Base-by-base conservation (phyloP, 106 monocot genomes). In the Dioscorea zingiberensis region DNA sequence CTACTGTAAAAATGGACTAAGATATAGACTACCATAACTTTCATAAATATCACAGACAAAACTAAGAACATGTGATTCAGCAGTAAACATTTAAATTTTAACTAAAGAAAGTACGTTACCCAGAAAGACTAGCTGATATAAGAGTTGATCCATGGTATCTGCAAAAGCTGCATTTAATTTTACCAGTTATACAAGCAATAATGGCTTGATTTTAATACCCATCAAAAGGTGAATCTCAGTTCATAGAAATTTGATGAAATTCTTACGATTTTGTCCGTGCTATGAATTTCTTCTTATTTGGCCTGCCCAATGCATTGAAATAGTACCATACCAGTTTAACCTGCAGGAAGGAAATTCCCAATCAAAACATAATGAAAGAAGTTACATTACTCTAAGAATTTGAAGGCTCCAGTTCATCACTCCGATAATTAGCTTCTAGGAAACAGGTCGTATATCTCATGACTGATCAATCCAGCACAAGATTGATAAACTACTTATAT, bases 241-340 rank as follows among this genome's bases (percentile, higher is more conserved):
- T 62, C 29, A 14, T 3, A 16, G 4, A 62, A 32, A 62, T 9
- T 38, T 47, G 32, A 46, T 47, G 24, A 59, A 59, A 2, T 28
- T 25, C 83, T 70, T 82, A 98, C 97, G 97, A 81, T 82, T 98
- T 98, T 64, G 75, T 57, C 27, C 97, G 76, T 62, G 97, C n/a
- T 65, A 98, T 98, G 72, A 98, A 86, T 77, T 98, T 98, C 84
- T 98, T 92, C 76, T 98, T 98, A 23, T 92, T 80, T 53, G 97
- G 88, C 65, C 91, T 83, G 61, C 97, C 97, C 49, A 98, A 62
- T 66, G 97, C 97, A 78, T 98, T 98, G 65, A 92, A 86, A 71
- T 98, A 98, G 69, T 98, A 98, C 97, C 97, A 92, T n/a, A 98
- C 97, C 44, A 98, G 76, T 65, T 98, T 98, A 32, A 98, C 97